Conservation (phyloP, 1,139 yeast genomes). For the Suzukiozyma palmioleophila region DNA sequence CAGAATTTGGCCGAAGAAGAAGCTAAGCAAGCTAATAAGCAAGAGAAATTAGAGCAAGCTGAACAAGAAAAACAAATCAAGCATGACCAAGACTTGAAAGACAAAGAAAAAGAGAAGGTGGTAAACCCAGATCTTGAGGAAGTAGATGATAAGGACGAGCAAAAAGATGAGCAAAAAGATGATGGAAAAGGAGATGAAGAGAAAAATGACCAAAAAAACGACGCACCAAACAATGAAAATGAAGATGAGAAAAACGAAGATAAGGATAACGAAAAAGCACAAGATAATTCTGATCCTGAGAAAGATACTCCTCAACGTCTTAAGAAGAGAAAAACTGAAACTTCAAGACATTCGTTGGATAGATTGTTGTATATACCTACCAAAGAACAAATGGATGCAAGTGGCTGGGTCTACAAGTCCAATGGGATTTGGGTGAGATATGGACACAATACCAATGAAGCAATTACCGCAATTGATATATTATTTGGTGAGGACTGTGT, state of each 20-base stretch:
- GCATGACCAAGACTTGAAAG: slow-evolving; percentile 1
- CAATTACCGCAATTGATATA: slow-evolving; percentile 50
- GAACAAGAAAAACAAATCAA: slow-evolving; percentile 5
- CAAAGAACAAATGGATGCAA: slow-evolving; percentile 21
- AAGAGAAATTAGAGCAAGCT: slow-evolving; percentile 10
- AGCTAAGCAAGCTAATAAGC: slow-evolving; percentile 13
- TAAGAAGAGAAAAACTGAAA: slow-evolving; percentile 13
- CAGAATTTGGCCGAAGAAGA: slow-evolving; percentile 17
- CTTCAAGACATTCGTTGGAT: slow-evolving; percentile 20
- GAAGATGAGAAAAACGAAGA: slow-evolving; percentile 5
- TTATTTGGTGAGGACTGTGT: slow-evolving; percentile 69
- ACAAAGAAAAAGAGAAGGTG: slow-evolving; percentile 6
- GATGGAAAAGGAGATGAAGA: slow-evolving; percentile 7
- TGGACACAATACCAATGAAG: slow-evolving; percentile 34
- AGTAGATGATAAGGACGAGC: slow-evolving; percentile 4
- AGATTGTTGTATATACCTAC: slow-evolving; percentile 27
- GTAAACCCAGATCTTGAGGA: slow-evolving; percentile 5
- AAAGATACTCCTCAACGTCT: not conserved
- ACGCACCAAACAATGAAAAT: slow-evolving; percentile 4
- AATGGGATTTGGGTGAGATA: slow-evolving; percentile 33
- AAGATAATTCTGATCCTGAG: slow-evolving; percentile 5
- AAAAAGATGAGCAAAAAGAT: not conserved
- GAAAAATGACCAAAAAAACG: slow-evolving; percentile 6
- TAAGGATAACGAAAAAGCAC: slow-evolving; percentile 3
- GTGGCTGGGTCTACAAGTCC: slow-evolving; percentile 34